Conservation (phyloP, 306 rosid species). For the Luffa aegyptiaca region DNA sequence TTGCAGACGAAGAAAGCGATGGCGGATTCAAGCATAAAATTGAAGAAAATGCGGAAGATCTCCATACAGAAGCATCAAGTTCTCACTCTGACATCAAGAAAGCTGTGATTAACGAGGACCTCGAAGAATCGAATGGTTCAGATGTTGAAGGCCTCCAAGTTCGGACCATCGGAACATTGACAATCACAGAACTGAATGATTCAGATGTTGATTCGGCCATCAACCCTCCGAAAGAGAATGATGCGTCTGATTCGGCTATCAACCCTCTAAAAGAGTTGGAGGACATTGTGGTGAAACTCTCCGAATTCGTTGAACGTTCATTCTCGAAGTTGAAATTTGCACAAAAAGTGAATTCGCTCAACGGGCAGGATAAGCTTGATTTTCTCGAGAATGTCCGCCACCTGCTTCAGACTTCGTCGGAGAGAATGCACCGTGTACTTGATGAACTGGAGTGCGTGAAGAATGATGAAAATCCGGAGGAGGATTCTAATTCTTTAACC, state of each 20-base stretch:
- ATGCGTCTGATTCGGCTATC: not conserved
- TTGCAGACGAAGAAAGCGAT: too few relatives aligned
- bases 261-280: not conserved
- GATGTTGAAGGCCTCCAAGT: too few relatives aligned
- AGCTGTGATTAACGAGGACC: not conserved
- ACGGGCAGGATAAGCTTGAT: not conserved
- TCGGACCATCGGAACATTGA: too few relatives aligned
- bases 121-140: not conserved
- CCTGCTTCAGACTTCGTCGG: not conserved
- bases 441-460: not conserved
- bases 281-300: not conserved
- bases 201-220: not conserved
- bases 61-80: too few relatives aligned
- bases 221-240: not conserved
- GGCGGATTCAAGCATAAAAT: not conserved
- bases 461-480: not conserved
- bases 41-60: too few relatives aligned
- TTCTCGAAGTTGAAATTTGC: not conserved
- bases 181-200: not conserved
- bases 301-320: not conserved
- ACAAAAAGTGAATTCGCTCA: not conserved
- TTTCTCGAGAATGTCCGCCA: not conserved
- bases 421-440: not conserved
- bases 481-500: too few relatives aligned
- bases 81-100: too few relatives aligned